Evolutionary conservation across 257 asterid genomes (phyloP).

Genomic region (Paulownia fortunei): DNA sequence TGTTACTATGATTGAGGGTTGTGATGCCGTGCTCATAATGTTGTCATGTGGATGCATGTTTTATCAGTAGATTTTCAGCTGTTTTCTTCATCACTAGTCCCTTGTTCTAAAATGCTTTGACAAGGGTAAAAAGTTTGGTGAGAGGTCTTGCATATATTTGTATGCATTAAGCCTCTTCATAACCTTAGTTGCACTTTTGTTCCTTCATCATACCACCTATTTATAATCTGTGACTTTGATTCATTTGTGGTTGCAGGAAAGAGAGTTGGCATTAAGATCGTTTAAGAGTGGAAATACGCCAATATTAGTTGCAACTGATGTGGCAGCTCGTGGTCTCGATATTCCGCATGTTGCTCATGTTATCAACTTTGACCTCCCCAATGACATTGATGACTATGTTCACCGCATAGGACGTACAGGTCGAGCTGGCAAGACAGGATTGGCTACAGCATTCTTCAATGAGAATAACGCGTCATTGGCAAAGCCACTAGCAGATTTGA

Average conservation of each 20-base stretch:
- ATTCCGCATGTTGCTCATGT: constrained; percentile 87
- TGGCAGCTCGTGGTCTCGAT: constrained; percentile 95
- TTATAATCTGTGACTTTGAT: neutral
- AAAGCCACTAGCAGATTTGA: constrained; percentile 67
- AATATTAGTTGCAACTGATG: constrained; percentile 89
- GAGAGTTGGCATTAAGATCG: constrained; percentile 79
- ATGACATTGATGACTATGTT: constrained; percentile 84
- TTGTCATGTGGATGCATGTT: neutral
- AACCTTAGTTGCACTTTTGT: neutral
- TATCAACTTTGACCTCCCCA: constrained; percentile 85
- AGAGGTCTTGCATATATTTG: neutral
- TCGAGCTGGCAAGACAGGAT: constrained; percentile 87
- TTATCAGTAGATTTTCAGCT: neutral
- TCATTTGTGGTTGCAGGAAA: constrained; percentile 58
- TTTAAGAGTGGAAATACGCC: constrained; percentile 88
- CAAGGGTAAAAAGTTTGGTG: too few relatives aligned
- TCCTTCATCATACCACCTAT: neutral
- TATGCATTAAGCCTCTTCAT: neutral
- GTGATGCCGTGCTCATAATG: neutral
- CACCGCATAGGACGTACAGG: constrained; percentile 93
- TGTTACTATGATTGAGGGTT: neutral
- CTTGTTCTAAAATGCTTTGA: neutral
- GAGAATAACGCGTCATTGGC: constrained; percentile 73
- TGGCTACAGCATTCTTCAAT: constrained; percentile 89
- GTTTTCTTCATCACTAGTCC: neutral